phyloP scores from a whole-genome alignment of 495 filamentous ascomycete species.

The Cladorrhinum samala region DNA sequence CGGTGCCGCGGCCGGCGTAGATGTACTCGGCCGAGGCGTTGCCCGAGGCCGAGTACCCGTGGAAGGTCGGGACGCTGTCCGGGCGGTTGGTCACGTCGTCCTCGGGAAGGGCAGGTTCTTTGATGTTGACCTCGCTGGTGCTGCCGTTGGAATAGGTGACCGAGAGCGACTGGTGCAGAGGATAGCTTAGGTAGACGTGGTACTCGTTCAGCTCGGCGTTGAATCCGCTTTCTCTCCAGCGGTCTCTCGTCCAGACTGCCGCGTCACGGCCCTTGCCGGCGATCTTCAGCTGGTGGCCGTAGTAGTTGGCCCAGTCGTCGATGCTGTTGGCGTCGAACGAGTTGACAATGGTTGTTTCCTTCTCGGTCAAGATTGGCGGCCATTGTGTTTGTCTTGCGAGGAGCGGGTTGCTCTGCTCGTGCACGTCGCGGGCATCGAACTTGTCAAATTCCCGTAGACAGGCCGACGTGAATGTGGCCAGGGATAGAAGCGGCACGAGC shows the following conservation, averaged over 20 bases:
- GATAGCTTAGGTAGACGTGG: slow-evolving; percentile 80
- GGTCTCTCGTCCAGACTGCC: slow-evolving; percentile 74
- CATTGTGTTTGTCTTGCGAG: neutral
- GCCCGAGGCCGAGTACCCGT: slow-evolving; percentile 79
- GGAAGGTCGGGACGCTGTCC: slow-evolving; percentile 75
- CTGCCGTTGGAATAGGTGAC: slow-evolving; percentile 49
- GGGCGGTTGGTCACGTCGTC: slow-evolving; percentile 63
- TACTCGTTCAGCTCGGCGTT: slow-evolving; percentile 64
- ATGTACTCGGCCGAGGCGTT: slow-evolving; percentile 68
- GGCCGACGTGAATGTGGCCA: neutral
- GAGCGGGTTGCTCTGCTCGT: neutral
- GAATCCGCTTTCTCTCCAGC: slow-evolving; percentile 70
- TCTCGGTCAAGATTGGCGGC: slow-evolving; percentile 5
- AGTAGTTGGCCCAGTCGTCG: slow-evolving; percentile 14
- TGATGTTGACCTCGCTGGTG: slow-evolving; percentile 61
- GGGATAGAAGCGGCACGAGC: neutral
- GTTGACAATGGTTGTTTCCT: slow-evolving; percentile 10
- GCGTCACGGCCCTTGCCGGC: slow-evolving; percentile 31
- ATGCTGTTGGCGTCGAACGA: slow-evolving; percentile 14
- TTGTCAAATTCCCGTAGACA: neutral
- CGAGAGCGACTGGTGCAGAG: slow-evolving; percentile 63
- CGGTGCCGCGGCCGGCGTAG: slow-evolving; percentile 73
- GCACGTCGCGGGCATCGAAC: neutral
- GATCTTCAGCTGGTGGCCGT: slow-evolving; percentile 19
- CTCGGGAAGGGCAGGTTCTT: slow-evolving; percentile 71